Percentiles rank a stretch among this genome's conserved stretches.
Conservation (phyloP, 345 rosid species). For the Brassica carinata region DNA sequence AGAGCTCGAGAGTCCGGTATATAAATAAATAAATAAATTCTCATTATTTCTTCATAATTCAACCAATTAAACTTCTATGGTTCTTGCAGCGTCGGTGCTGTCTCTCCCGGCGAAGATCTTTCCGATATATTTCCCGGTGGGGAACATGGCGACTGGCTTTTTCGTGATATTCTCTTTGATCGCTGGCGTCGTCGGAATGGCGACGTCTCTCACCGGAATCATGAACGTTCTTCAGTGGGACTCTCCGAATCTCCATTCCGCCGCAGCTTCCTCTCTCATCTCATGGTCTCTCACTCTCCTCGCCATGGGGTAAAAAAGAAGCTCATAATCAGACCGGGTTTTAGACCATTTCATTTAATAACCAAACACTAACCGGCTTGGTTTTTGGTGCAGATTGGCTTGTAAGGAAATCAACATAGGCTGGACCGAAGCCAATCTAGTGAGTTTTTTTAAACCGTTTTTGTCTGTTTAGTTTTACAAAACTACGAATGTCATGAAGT, state of each 20-base stretch:
- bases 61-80: neutral
- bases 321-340: neutral
- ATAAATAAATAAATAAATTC: neutral
- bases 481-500: neutral
- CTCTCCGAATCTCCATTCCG: slow-evolving; percentile 59
- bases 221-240: slow-evolving; percentile 51
- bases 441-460: slow-evolving; percentile 35
- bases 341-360: neutral
- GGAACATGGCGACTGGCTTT: slow-evolving; percentile 85
- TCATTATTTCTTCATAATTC: neutral
- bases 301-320: slow-evolving; percentile 72
- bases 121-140: slow-evolving; percentile 80
- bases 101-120: slow-evolving; percentile 73
- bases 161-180: slow-evolving; percentile 74
- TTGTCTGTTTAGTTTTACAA: neutral
- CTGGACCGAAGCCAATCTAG: slow-evolving; percentile 75
- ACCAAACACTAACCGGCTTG: slow-evolving; percentile 1
- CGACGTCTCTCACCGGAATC: slow-evolving; percentile 65
- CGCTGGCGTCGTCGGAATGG: slow-evolving; percentile 78
- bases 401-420: slow-evolving; percentile 82
- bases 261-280: slow-evolving; percentile 67
- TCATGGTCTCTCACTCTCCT: slow-evolving; percentile 71
- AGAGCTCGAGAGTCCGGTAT: slow-evolving; percentile 67
- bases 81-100: slow-evolving; percentile 63
- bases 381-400: slow-evolving; percentile 60